phyloP scores from a whole-genome alignment of 2,329 filamentous ascomycete species.

The Colletotrichum kahawae region DNA sequence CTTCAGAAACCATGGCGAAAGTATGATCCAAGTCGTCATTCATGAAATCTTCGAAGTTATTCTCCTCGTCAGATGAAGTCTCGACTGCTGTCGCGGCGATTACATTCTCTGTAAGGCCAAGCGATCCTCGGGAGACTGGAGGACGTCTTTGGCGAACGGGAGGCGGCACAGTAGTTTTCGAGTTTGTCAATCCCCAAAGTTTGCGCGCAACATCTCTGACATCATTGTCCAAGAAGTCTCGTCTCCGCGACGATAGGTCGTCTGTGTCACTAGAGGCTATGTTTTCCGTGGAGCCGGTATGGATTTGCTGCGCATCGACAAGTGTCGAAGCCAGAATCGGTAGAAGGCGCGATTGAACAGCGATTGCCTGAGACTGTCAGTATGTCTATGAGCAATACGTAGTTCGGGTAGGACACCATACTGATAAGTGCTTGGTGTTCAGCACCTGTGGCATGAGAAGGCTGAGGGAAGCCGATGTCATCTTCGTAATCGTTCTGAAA shows the following conservation, averaged over 20 bases:
- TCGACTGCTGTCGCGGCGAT: background rate
- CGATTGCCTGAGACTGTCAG: background rate
- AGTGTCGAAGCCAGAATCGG: conserved; percentile 32
- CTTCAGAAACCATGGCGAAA: background rate
- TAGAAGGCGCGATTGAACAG: conserved; percentile 25
- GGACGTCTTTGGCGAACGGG: background rate
- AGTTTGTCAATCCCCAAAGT: background rate
- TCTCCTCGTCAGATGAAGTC: background rate
- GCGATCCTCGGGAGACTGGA: background rate
- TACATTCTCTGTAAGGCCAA: background rate
- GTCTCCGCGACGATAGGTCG: background rate
- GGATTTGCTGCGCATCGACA: conserved; percentile 23
- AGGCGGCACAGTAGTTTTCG: background rate
- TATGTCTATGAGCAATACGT: background rate
- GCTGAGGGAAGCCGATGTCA: background rate
- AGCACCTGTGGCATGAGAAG: background rate
- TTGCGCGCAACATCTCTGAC: background rate
- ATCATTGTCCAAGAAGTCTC: background rate
- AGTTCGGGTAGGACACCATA: background rate
- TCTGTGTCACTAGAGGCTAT: background rate
- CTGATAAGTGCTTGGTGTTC: background rate
- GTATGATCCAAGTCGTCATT: background rate
- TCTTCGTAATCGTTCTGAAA: background rate
- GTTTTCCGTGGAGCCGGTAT: background rate
- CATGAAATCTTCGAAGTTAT: conserved; percentile 7